These are phyloP conservation scores for Cucurbita moschata DNA, from an alignment of 306 rosid species.

Conservation along the genomic window DNA sequence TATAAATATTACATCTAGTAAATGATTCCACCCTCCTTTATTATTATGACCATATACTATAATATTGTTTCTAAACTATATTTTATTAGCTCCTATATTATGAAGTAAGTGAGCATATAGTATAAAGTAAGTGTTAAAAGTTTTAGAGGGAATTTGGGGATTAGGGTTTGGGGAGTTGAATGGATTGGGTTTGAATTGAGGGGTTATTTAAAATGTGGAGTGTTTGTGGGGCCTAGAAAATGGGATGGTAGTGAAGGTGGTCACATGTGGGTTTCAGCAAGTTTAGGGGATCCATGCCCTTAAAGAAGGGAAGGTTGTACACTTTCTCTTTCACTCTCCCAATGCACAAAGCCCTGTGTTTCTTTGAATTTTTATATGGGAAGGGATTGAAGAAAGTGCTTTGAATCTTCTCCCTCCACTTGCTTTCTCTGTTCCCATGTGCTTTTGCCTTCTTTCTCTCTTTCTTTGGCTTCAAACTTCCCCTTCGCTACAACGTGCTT, in stretches of 20 bases:
- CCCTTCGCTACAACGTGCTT: constrained; percentile 5
- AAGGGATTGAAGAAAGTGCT: constrained; percentile 1
- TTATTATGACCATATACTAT: not conserved
- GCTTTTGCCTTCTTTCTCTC: constrained; percentile 5
- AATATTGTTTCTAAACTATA: no score
- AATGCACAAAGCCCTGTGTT: not conserved
- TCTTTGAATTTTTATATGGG: not conserved
- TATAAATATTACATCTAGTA: not conserved
- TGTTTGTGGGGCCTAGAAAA: constrained; percentile 2
- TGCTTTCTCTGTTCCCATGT: constrained; percentile 10
- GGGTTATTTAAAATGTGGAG: not conserved
- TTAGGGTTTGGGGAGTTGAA: not conserved
- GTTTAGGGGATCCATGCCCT: constrained; percentile 6
- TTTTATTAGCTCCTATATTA: not conserved
- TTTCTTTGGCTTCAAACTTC: not conserved
- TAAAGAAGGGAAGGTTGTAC: not conserved
- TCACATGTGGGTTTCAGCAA: constrained; percentile 1
- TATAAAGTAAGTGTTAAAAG: not conserved
- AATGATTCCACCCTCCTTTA: not conserved
- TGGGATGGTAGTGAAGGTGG: not conserved
- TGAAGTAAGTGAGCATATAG: not conserved
- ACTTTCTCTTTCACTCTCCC: not conserved
- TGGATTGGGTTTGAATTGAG: no score
- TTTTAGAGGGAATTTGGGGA: not conserved
- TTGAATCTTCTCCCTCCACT: constrained; percentile 10